A percentile compares a stretch with the other conserved stretches of the same genome.
phyloP scores from a whole-genome alignment of 305 asterid genomes.

The Plantago coronopus region DNA sequence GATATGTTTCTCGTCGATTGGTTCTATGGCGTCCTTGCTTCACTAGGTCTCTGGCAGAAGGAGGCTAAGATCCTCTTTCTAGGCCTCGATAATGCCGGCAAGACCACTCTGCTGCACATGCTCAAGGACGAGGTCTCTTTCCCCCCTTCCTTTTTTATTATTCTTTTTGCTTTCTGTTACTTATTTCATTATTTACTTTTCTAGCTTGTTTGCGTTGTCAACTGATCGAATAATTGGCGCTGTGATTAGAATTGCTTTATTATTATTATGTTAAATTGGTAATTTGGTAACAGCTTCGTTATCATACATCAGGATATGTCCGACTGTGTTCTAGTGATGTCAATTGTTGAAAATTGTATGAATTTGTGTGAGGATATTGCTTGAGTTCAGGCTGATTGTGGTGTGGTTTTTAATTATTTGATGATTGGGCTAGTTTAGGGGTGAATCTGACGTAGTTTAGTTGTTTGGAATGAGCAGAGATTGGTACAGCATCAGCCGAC shows the following conservation, averaged over 20 bases:
- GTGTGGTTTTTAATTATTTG: slow-evolving; percentile 2
- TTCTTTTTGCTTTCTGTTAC: not conserved
- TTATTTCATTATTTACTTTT: not conserved
- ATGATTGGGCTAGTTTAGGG: not conserved
- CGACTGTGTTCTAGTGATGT: not conserved
- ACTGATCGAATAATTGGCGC: too few relatives aligned
- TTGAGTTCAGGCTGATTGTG: not conserved
- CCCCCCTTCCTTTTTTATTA: not conserved
- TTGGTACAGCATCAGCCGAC: slow-evolving; percentile 98
- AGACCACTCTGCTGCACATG: slow-evolving; percentile 92
- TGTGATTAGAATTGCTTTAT: too few relatives aligned
- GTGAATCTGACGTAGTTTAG: slow-evolving; percentile 18
- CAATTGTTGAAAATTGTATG: not conserved
- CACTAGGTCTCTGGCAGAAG: slow-evolving; percentile 88
- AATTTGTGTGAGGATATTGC: not conserved
- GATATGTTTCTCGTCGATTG: slow-evolving; percentile 81
- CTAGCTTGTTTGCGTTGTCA: too few relatives aligned
- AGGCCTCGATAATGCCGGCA: slow-evolving; percentile 94
- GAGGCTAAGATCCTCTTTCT: slow-evolving; percentile 88
- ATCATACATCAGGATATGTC: too few relatives aligned
- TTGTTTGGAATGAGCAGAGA: slow-evolving; percentile 56
- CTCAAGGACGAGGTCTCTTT: slow-evolving; percentile 76
- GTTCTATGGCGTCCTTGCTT: slow-evolving; percentile 83
- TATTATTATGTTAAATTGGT: too few relatives aligned
- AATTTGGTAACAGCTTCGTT: too few relatives aligned